These are phyloP conservation scores for Shiraia bambusicola DNA, from an alignment of 2,329 filamentous ascomycete genomes.

Conservation along the genomic window DNA sequence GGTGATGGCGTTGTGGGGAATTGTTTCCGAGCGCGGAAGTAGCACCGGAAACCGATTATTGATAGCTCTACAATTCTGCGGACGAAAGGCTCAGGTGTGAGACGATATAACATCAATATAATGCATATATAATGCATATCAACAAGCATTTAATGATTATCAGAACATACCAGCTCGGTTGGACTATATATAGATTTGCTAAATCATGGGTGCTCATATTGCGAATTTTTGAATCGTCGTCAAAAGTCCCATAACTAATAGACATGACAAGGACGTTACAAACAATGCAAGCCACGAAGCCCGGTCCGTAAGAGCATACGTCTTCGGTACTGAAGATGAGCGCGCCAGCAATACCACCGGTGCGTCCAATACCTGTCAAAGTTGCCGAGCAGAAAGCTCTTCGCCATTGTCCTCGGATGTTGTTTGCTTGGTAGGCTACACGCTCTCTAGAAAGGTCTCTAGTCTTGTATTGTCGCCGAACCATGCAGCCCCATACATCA, in stretches of 20 bases:
- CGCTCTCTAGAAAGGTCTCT: conserved; percentile 17
- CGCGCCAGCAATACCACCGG: conserved; percentile 25
- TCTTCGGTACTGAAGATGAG: conserved; percentile 28
- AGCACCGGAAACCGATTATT: not conserved
- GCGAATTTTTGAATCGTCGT: conserved; percentile 4
- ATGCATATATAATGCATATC: no score
- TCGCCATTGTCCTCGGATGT: conserved; percentile 25
- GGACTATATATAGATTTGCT: no score
- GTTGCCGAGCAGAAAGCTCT: conserved; percentile 25
- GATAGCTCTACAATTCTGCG: no score
- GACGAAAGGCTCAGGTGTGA: no score
- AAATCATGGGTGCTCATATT: no score
- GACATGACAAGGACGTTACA: conserved; percentile 26
- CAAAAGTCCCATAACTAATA: conserved; percentile 14
- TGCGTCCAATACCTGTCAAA: conserved; percentile 21
- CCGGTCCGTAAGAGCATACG: conserved; percentile 22
- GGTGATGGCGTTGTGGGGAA: conserved; percentile 22
- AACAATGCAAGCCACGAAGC: conserved; percentile 25
- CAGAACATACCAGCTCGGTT: no score
- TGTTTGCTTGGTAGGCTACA: conserved; percentile 30
- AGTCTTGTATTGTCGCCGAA: conserved; percentile 27
- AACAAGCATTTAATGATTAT: no score
- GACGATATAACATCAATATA: no score
- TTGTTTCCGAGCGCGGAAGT: conserved; percentile 6
- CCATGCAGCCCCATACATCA: conserved; percentile 30